A percentile compares a stretch with the other conserved stretches of the same genome.
Conservation (phyloP, 805 yeast species). For the Saturnispora hagleri region DNA sequence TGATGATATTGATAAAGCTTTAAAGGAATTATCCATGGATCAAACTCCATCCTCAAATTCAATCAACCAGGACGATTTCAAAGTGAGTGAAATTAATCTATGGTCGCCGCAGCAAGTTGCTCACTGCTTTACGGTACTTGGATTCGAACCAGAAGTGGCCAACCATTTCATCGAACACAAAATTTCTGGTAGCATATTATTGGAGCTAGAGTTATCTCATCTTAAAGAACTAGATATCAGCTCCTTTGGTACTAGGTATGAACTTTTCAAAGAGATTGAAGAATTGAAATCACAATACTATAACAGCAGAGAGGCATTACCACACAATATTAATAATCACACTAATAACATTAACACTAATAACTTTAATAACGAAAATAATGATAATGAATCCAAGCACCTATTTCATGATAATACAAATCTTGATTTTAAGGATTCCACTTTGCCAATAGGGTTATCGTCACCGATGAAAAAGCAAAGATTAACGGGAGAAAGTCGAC, state of each 20-base stretch:
- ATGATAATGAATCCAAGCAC: not conserved
- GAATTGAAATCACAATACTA: slow-evolving; percentile 34
- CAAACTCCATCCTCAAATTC: not conserved
- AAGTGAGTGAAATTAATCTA: slow-evolving; percentile 39
- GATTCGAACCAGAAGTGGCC: slow-evolving; percentile 68
- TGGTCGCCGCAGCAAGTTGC: slow-evolving; percentile 91
- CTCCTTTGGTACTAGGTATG: slow-evolving; percentile 93
- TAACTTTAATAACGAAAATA: not conserved
- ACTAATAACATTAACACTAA: not conserved
- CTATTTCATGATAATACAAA: not conserved
- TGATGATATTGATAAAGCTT: slow-evolving; percentile 65
- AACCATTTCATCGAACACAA: slow-evolving; percentile 79
- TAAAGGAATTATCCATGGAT: slow-evolving; percentile 44
- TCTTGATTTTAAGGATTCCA: not conserved
- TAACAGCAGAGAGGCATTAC: not conserved
- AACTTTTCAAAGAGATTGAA: slow-evolving; percentile 82
- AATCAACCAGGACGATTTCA: slow-evolving; percentile 18
- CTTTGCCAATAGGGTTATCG: not conserved
- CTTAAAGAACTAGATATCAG: slow-evolving; percentile 86
- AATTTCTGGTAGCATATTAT: slow-evolving; percentile 75
- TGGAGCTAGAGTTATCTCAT: slow-evolving; percentile 77
- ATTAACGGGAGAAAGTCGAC: not conserved
- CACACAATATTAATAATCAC: not conserved
- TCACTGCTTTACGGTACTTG: slow-evolving; percentile 59
- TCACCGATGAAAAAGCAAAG: not conserved